Percentiles rank a stretch among this genome's conserved stretches.
phyloP scores from a whole-genome alignment of 177 flowering plant genomes.

The Vitis hybrid region DNA sequence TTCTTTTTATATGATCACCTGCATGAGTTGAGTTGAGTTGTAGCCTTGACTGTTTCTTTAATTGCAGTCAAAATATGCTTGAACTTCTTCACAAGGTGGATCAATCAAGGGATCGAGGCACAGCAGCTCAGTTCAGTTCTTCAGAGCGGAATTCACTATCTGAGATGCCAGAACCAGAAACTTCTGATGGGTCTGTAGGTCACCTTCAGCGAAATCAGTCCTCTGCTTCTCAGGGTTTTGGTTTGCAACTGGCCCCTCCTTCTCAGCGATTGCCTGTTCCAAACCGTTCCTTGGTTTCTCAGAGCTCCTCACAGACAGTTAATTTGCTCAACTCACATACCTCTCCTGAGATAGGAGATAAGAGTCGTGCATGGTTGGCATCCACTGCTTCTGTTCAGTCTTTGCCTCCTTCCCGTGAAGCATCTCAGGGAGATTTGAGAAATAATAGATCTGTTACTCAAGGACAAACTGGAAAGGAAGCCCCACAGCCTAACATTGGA shows the following conservation, averaged over 20 bases:
- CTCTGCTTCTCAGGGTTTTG: conserved; percentile 68
- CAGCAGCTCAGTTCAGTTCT: conserved; percentile 31
- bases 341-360: conserved; percentile 31
- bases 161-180: conserved; percentile 37
- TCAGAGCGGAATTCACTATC: conserved; percentile 35
- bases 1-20: not conserved
- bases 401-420: conserved; percentile 28
- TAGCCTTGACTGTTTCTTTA: not conserved
- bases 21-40: not conserved
- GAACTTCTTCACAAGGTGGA: conserved; percentile 92
- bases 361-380: conserved; percentile 28
- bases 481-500: conserved; percentile 20
- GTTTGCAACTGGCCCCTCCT: conserved; percentile 79
- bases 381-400: conserved; percentile 37
- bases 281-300: conserved; percentile 37
- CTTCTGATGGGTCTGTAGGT: conserved; percentile 47
- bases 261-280: conserved; percentile 46
- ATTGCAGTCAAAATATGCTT: conserved; percentile 81
- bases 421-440: conserved; percentile 28
- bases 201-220: conserved; percentile 48
- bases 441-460: conserved; percentile 27
- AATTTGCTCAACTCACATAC: conserved; percentile 31
- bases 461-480: conserved; percentile 29
- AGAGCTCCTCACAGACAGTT: conserved; percentile 32
- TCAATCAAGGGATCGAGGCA: conserved; percentile 50